Evolutionary conservation across 768 basidiomycete genomes (phyloP), one percentile per base, ranked within the genome.

Genomic region (Lactifluus volemus): DNA sequence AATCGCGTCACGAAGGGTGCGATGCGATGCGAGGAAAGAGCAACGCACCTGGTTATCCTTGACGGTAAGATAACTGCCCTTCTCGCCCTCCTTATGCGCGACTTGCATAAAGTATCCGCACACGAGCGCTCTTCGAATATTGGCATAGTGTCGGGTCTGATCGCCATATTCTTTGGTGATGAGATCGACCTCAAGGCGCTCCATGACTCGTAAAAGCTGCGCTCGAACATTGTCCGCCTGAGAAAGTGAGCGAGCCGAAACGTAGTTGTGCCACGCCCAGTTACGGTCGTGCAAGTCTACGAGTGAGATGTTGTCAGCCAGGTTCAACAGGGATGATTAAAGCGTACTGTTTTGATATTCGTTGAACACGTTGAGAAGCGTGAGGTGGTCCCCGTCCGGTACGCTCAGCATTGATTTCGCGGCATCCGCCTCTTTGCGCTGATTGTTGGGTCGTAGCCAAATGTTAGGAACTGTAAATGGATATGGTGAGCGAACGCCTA

Each of bases 91-190:
- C 71, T 91, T 90, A 73, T 97, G 93, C 7, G 95, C 97, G 12
- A 92, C 84, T 70, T 98, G 96, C 96, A 97, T 98, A 76, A 98
- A 99, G 80, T 91, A 99, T 1, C 95, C 97, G 67, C 87, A 89
- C 5, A 90, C 88, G 21, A 98, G 78, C 0, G 88, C 88, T 73
- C 86, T 85, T 30, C 92, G 83, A 58, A 98, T 85, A 66, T 86
- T 86, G 55, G 75, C 64, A 71, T 83, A 88, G 64, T 88, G 81
- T 69, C 44, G 54, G 2, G 63, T 56, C 39, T 48, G 63, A 42
- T 86, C 89, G 68, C 78, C 79, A 65, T 93, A 88, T 30, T 71
- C 72, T 2, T 83, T 78, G 7, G 85, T 85, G 30, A 93, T 72
- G 21, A 94, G 70, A 32, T 88, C 87, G 38, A 96, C 75, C 60